Evolutionary conservation across 768 basidiomycete genomes (phyloP).

Genomic region (Crassisporium funariophilum): DNA sequence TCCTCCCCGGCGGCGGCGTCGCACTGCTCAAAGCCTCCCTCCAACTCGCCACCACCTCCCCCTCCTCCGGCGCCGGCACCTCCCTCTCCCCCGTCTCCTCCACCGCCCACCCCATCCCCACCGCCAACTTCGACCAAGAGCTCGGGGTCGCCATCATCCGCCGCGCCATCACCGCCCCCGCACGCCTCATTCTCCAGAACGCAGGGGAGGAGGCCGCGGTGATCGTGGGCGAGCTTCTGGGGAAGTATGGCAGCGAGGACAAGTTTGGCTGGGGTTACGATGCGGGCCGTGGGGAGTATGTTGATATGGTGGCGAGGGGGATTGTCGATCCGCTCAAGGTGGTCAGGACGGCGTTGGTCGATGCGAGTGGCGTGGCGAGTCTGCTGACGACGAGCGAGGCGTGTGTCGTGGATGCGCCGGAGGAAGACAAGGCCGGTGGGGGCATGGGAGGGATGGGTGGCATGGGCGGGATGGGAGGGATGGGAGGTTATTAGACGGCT

Average conservation of each 20-base stretch:
- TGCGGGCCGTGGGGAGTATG: slow-evolving; percentile 88
- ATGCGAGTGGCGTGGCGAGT: slow-evolving; percentile 92
- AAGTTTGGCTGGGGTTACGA: slow-evolving; percentile 90
- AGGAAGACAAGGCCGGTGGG: slow-evolving; percentile 62
- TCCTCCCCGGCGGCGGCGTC: slow-evolving; percentile 94
- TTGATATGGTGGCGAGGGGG: slow-evolving; percentile 92
- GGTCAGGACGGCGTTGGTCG: slow-evolving; percentile 88
- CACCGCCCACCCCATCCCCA: slow-evolving; percentile 69
- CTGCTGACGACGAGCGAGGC: slow-evolving; percentile 92
- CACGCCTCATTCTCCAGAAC: slow-evolving; percentile 88
- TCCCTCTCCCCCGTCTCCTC: slow-evolving; percentile 50
- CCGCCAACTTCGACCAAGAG: slow-evolving; percentile 95
- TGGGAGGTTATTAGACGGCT: slow-evolving; percentile 31
- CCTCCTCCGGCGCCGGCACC: slow-evolving; percentile 48
- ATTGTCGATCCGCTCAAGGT: slow-evolving; percentile 98
- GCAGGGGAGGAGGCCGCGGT: slow-evolving; percentile 94
- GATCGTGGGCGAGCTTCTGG: slow-evolving; percentile 84
- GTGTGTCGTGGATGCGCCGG: slow-evolving; percentile 89
- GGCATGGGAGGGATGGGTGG: slow-evolving; percentile 48
- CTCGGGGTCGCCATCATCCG: slow-evolving; percentile 94
- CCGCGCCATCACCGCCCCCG: slow-evolving; percentile 79
- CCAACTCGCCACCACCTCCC: slow-evolving; percentile 60
- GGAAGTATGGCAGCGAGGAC: slow-evolving; percentile 67
- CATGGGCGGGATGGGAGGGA: slow-evolving; percentile 38
- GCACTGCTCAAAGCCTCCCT: slow-evolving; percentile 87